Evolutionary conservation across 2,329 filamentous ascomycete species (phyloP), one percentile per base, ranked within the genome.

Genomic region (Pseudofabraea citricarpa): DNA sequence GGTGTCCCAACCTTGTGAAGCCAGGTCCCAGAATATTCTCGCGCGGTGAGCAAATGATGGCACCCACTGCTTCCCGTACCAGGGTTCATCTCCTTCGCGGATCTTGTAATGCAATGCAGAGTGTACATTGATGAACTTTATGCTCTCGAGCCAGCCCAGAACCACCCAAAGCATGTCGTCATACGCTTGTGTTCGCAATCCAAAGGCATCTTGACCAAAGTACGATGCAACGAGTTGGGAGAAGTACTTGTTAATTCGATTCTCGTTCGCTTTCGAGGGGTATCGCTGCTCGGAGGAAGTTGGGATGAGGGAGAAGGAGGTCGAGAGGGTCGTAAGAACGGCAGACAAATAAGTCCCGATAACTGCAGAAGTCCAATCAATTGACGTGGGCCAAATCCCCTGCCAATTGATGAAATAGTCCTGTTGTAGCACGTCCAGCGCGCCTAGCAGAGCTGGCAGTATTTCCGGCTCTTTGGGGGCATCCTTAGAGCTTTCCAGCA

Each of bases 141-240:
- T 77, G 38, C 79, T 79, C 60, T 95, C 88, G 41, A 96, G 69
- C 90, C 91, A 96, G 49, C 85, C 88, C 27, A 97, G 73, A 2
- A 94, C 89, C 1, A 96, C 89, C 91, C 91, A 97, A 3, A 95
- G 76, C 69, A 95, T 95, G 62, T 97, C 91, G 59, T 96, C 91
- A 61, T 84, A 95, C 0, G 91, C 91, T 70, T 93, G 72, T 44
- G 81, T 79, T 35, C 87, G 76, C 39, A 96, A 75, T 21, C 76
- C 73, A 50, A 90, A 81, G 4, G 82, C 77, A 62, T 95, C 81
- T 61, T 97, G 88, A 16, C 87, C 89, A 60, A 91, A 95, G 61
- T 94, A 96, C 54, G 85, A 95, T 7, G 81, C 77, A 5, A 83
- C 70, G 1, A 83, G 69, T 46, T 96, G 87, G 0, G 81, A 77